Conservation (phyloP, 164 flowering plant genomes). For the Dillenia turbinata region DNA sequence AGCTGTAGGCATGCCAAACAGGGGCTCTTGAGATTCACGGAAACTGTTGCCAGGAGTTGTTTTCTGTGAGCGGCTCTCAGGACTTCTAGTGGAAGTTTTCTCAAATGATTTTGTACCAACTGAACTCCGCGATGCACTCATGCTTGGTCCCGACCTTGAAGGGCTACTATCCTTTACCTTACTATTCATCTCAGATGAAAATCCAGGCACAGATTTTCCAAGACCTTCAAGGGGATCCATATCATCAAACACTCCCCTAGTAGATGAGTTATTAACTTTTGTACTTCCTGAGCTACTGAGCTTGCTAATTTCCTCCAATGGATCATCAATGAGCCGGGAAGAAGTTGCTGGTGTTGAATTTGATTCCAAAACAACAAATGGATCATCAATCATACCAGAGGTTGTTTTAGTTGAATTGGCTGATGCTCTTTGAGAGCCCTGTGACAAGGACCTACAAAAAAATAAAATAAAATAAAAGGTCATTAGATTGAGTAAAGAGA, state of each 20-base stretch:
- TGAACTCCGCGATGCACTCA: conserved; percentile 17
- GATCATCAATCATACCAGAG: conserved; percentile 47
- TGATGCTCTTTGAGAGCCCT: conserved; percentile 45
- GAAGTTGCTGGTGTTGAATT: conserved; percentile 32
- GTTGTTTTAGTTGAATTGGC: conserved; percentile 29
- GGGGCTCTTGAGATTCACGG: conserved; percentile 39
- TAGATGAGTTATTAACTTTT: conserved; percentile 33
- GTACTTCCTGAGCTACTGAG: conserved; percentile 30
- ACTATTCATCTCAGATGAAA: conserved; percentile 34
- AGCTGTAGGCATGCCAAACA: conserved; percentile 49
- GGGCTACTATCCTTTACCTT: conserved; percentile 37
- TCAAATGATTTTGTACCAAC: conserved; percentile 30
- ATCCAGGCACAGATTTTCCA: conserved; percentile 40
- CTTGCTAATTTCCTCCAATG: conserved; percentile 47
- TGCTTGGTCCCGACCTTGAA: conserved; percentile 24
- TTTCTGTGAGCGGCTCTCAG: conserved; percentile 33
- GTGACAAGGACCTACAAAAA: conserved; percentile 11
- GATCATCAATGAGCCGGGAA: conserved; percentile 40
- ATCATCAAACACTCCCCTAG: conserved; percentile 44
- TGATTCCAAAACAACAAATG: conserved; percentile 62
- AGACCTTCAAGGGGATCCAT: conserved; percentile 50
- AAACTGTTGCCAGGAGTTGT: conserved; percentile 32
- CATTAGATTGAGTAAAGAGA: not conserved
- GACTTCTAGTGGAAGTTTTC: conserved; percentile 28
- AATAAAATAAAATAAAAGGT: not conserved